Base-by-base conservation (phyloP, 2,329 filamentous ascomycete species). In the Xylariaceae sp. region DNA sequence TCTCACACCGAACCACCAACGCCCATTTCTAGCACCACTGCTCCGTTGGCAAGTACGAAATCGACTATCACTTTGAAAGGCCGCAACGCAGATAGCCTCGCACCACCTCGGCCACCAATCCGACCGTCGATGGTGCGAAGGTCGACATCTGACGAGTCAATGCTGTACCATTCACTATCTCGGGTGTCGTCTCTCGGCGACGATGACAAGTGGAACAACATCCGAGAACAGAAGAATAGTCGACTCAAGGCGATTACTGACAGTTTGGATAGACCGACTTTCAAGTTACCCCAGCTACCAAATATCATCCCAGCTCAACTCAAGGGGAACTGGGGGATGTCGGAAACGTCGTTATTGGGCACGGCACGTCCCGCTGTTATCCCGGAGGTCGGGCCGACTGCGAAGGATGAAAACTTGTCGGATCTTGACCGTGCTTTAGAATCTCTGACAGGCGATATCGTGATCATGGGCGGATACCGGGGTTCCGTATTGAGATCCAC, bases 241-340 rank as follows among this genome's bases (percentile, higher is more conserved):
- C 84, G 93, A 42, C 81, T 95, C 68, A 96, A 96, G 75, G 93
- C 93, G 3, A 90, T 98, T 70, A 89, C 87, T 68, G 93, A 97
- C 70, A 96, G 89, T 68, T 85, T 91, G 69, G 92, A 96, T 65
- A 77, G 82, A 41, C 90, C 92, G 2, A 90, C 87, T 52, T 89
- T 93, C 73, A 90, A 87, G 67, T 80, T 91, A 68, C 84, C 84
- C 1, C 81, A 81, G 58, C 73, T 89, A 40, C 82, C 86, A 48
- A 83, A 79, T 59, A 76, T 85, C 40, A 74, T 79, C 26, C 73
- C 69, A 7, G 62, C 67, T 16, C 64, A 65, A 9, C 58, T 72
- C 18, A 73, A 71, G 57, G 65, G 56, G 40, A 61, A 67, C 44
- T 54, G 66, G 14, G 20, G 66, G 1, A 55, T 68, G 19, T 59